Percentiles rank a stretch among this genome's conserved stretches.
Conservation (phyloP, 305 asterid species). For the Plantago rigida region DNA sequence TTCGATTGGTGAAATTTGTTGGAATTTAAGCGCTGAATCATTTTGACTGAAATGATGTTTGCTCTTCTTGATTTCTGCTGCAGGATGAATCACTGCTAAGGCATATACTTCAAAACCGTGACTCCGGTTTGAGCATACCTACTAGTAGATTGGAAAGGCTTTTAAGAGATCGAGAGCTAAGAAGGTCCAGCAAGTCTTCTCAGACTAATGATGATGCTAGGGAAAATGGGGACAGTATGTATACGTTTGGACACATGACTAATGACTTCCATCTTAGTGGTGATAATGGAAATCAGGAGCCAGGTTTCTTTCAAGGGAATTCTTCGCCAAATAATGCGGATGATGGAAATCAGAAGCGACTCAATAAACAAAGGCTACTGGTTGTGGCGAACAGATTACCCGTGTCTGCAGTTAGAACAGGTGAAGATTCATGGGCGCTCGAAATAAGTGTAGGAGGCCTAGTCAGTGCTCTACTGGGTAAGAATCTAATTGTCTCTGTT, state of each 20-base stretch:
- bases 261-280: slow-evolving; percentile 32
- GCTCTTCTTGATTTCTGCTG: slow-evolving; percentile 22
- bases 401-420: slow-evolving; percentile 65
- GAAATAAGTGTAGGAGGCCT: slow-evolving; percentile 80
- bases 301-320: slow-evolving; percentile 37
- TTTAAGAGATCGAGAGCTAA: slow-evolving; percentile 62
- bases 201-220: slow-evolving; percentile 40
- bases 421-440: slow-evolving; percentile 66
- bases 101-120: slow-evolving; percentile 35
- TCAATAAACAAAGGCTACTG: slow-evolving; percentile 50
- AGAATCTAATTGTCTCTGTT: slow-evolving; percentile 25
- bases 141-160: slow-evolving; percentile 62
- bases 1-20: no score
- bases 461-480: slow-evolving; percentile 79
- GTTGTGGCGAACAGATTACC: slow-evolving; percentile 87
- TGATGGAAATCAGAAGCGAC: slow-evolving; percentile 36
- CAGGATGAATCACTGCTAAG: slow-evolving; percentile 34
- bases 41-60: background rate
- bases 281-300: slow-evolving; percentile 43
- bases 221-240: slow-evolving; percentile 37
- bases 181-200: slow-evolving; percentile 48
- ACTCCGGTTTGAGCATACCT: slow-evolving; percentile 36
- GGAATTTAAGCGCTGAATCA: no score
- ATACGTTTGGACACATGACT: slow-evolving; percentile 29
- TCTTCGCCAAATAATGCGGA: slow-evolving; percentile 21